Evolutionary conservation across 805 yeast species (phyloP), one percentile per base, ranked within the genome.

Genomic region (Hanseniaspora clermontiae): DNA sequence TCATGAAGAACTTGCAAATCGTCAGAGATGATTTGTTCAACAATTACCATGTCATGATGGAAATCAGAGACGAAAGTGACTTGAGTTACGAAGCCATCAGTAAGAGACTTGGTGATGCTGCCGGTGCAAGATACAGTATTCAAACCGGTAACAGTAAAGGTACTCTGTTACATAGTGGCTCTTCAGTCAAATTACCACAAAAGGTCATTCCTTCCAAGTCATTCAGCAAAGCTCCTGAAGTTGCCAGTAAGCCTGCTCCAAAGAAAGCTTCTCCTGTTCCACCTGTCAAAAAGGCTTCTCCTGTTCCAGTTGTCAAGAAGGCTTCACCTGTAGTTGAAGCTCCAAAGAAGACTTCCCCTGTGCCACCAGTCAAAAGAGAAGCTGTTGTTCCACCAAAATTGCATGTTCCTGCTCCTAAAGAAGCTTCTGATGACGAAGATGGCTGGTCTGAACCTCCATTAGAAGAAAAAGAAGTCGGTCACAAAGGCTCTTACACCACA

Each of bases 11-110:
- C 68, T 82, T 84, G 61, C 88, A 87, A 43, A 86, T 82, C 43
- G 85, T 86, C 20, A 79, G 89, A 31, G 66, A 67, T 50, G 80
- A 76, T 58, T 74, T 80, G 20, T 75, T 86, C 64, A 76, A 76
- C 62, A 95, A 95, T 49, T 93, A 91, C 71, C 98, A 93, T 67
- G 90, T 93, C 55, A 97, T 93, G 70, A 82, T 93, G 61, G 89
- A 96, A 50, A 97, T 97, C n/a, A 82, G 97, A 71, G 95, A 87
- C 66, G 74, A 79, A 45, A 96, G 89, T 65, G 98, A 93, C 68
- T 76, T 95, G 67, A 86, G 87, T 63, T 84, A 85, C 46, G 76
- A 76, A 29, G 95, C 85, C 59, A 78, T 93, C 58, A 68, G 88
- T 62, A 75, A 80, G 46, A 82, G 87, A 61, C 82, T 93, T 50